Evolutionary conservation across 768 basidiomycete species (phyloP), one percentile per base, ranked within the genome.

Genomic region (Boletales sp.): DNA sequence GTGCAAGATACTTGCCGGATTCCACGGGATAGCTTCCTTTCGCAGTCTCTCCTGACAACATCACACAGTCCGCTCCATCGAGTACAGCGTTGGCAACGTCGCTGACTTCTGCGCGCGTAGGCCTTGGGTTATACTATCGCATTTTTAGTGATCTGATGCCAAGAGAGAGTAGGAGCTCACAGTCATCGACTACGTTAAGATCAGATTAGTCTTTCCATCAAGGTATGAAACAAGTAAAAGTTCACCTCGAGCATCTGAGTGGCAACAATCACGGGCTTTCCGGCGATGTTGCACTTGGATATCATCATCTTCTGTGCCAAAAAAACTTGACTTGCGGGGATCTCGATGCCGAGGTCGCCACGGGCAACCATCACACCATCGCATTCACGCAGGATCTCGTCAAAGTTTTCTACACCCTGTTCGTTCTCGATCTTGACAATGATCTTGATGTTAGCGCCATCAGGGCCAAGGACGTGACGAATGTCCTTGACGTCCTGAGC

Each of bases 261-360:
- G 10, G 97, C 97, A 54, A 97, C 94, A 67, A 99, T 98, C 64
- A 91, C 90, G 37, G 97, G 94, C 77, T 99, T 99, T 61, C 97
- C 97, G 47, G 82, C 86, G 64, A 95, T 89, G 78, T 97, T 97
- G 76, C 94, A 97, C 76, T 98, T 98, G 52, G 95, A 84, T 61
- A 98, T 99, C 94, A 99, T 99, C 95, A 98, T 98, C 78, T 99
- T 99, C 71, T 99, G 97, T 8, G 97, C 97, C 62, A 98, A 77
- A 81, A 99, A 99, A 40, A 99, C 97, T 66, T 98, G 97, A 63
- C 87, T 90, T 39, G 97, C 93, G n/a, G 97, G 97, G 61, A 99
- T 99, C 74, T 99, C 97, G 63, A 99, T 99, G 69, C 97, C 97
- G 44, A 99, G 80, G 69, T 99, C 97, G 70, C 97, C 97, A 73